Base-by-base conservation (phyloP, 1,139 yeast species). In the Candida neerlandica region DNA sequence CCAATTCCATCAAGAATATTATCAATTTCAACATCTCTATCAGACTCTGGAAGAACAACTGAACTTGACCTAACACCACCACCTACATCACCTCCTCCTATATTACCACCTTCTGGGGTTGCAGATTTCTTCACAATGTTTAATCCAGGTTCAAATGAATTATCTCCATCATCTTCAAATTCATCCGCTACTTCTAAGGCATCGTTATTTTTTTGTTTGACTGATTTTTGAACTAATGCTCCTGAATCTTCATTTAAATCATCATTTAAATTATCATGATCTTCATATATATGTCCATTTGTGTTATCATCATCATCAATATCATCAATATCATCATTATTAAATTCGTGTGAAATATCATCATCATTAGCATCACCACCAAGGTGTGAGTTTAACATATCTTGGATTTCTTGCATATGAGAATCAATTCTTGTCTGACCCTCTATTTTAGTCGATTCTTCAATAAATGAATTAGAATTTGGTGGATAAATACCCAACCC, bases 1-100 rank as follows among this genome's bases (percentile, higher is more conserved):
- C 82, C 81, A 26, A 89, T 78, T 53, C 86, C 94, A 32, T 86
- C 89, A 53, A 90, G 75, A 15, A 89, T 67, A 51, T 89, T 92
- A 50, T 81, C 86, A n/a, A 84, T 63, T 52, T 77, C 81, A 0
- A 77, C 65, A 53, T 77, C 81, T 45, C 65, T 73, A 43, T 71
- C 73, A n/a, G 58, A 50, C n/a, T 58, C 51, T 3, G 51, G 45
- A 6, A 53, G 46, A 4, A 46, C 47, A 2, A 46, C 43, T 14
- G 48, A 18, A 12, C 15, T 21, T 33, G 48, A 14, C 12, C 39
- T 15, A 4, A 19, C 2, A 51, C 50, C 5, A 54, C 59, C 34
- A 26, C 29, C 18, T 11, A n/a, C 19, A 32, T 4, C 6, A 5
- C 19, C 16, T 29, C 45, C 9, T 18, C 19, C 32, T 4, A n/a